A percentile compares a stretch with the other conserved stretches of the same genome.
phyloP scores from a whole-genome alignment of 164 flowering plant species.

The Cinnamomum chago region DNA sequence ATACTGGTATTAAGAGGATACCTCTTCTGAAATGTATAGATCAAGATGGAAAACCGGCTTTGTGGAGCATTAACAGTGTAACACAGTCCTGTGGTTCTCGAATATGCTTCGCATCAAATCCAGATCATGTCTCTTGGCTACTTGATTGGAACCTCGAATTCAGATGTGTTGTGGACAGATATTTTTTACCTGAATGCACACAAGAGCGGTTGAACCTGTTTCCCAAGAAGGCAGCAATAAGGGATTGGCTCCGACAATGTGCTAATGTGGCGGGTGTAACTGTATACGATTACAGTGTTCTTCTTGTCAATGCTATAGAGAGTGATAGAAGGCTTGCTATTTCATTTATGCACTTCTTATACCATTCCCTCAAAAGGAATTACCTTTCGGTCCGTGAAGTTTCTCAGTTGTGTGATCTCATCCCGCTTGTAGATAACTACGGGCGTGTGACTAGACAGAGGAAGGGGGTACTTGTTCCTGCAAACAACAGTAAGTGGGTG shows the following conservation, averaged over 20 bases:
- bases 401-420: conserved; percentile 19
- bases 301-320: background rate
- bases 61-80: conserved; percentile 5
- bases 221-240: background rate
- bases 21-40: too few species aligned
- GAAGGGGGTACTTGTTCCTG: conserved; percentile 52
- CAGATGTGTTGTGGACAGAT: conserved; percentile 6
- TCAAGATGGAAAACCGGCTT: background rate
- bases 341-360: too few species aligned
- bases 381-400: conserved; percentile 5
- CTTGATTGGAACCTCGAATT: conserved; percentile 24
- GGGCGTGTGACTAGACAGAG: conserved; percentile 20
- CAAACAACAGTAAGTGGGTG: conserved; percentile 55
- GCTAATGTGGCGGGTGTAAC: conserved; percentile 3
- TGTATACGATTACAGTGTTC: background rate
- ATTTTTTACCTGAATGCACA: conserved; percentile 16
- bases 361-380: too few species aligned
- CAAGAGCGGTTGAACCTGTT: conserved; percentile 5
- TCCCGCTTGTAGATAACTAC: conserved; percentile 48
- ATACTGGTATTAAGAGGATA: too few species aligned
- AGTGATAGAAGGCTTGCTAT: too few species aligned
- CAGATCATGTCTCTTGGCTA: conserved; percentile 16
- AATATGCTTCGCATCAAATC: conserved; percentile 5
- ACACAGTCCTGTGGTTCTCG: background rate
- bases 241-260: conserved; percentile 12